Base-by-base conservation (phyloP, 805 yeast genomes). In the Yamadazyma sp. region DNA sequence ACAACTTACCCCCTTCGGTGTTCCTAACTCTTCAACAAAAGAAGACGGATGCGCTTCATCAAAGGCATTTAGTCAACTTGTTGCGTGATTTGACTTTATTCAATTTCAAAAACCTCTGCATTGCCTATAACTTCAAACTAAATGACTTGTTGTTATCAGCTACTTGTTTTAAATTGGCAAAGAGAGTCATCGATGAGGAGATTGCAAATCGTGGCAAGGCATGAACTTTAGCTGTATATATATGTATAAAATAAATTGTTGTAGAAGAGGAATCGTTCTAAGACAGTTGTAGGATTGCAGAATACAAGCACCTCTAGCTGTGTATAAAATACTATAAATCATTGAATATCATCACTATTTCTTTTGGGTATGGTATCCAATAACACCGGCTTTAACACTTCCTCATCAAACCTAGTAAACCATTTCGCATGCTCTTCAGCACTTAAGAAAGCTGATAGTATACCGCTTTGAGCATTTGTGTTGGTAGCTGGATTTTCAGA, bases 321-420 rank as follows among this genome's bases (percentile, higher is more conserved):
- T n/a, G n/a, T n/a, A n/a, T n/a, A n/a, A n/a, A n/a, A n/a, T n/a
- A n/a, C n/a, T n/a, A n/a, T n/a, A n/a, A n/a, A n/a, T 28, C 27
- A 28, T 10, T 33, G 23, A 11, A n/a, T 28, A 34, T 25, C 23
- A 14, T 40, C 42, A 25, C 43, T 40, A 33, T 45, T 35, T 14
- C 44, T 44, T 17, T 48, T 54, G 29, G 75, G 75, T 32, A 66
- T 35, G 42, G 67, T 69, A 50, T 91, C 98, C 41, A 90, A 71
- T 37, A 91, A 73, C 0, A 88, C 96, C 1, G 97, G 97, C 59
- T 90, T 90, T 51, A 93, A 70, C 15, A 93, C 93, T 55, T 87
- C 87, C 51, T 93, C 96, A 57, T 93, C 99, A 55, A 93, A 87
- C 50, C 79, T 83, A 14, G 87, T 83, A 59, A 93, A 93, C 98